Evolutionary conservation across 2,329 filamentous ascomycete genomes (phyloP), one percentile per base, ranked within the genome.

Genomic region (Neonectria faginata): DNA sequence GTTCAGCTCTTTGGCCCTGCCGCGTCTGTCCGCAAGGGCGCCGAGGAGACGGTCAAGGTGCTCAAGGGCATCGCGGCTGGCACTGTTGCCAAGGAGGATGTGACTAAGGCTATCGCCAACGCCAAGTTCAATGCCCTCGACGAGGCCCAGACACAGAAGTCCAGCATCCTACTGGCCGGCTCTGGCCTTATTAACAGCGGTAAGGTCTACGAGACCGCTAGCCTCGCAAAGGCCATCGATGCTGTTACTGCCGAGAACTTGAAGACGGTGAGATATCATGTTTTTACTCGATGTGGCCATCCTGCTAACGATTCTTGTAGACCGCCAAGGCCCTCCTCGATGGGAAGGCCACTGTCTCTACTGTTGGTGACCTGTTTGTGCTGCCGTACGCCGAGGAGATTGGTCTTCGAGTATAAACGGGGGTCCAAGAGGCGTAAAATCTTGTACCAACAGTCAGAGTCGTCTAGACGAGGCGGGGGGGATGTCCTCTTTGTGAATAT

Each of bases 351-450:
- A 91, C 93, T 58, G 92, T 97, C 68, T 91, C 93, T 67, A 87
- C 93, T 64, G 94, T 98, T 68, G 96, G 96, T 80, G 96, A 99
- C 79, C 87, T 99, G 74, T 91, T 93, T 81, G 87, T 91, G 75
- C 89, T 99, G 78, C 96, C 96, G 62, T 99, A 91, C 79, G 96
- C 94, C 71, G 92, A 94, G 83, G 96, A 99, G 79, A 86, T 99
- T 79, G 97, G 95, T 74, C 88, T 99, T 78, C 93, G 91, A 80
- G 93, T 97, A 88, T 99, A 97, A 88, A 88, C 70, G 64, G 72
- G 64, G 67, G 66, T 73, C 68, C 67, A 71, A 70, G 68, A 67
- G 73, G 73, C 71, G 73, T 65, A 74, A 77, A 74, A 78, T 73
- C 76, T 76, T 82, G 80, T 82, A 82, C 72, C 79, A 82, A 81